phyloP scores from a whole-genome alignment of 805 yeast species.

The Blastobotrys terrestris region DNA sequence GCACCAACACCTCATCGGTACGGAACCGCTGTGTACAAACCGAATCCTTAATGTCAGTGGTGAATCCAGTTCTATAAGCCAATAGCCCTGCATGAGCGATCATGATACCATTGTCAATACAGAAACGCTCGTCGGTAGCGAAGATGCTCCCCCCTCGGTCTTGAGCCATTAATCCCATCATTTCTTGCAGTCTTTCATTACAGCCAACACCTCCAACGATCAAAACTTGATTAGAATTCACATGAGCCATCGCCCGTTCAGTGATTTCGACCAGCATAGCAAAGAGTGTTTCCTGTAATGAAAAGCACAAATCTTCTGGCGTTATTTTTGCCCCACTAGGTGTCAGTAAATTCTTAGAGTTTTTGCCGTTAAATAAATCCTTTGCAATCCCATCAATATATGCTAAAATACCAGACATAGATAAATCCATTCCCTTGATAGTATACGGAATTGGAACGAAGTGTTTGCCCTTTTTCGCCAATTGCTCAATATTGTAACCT shows the following conservation, averaged over 20 bases:
- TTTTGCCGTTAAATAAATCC: constrained; percentile 49
- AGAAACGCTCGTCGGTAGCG: constrained; percentile 95
- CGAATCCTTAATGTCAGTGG: constrained; percentile 53
- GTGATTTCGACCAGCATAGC: constrained; percentile 98
- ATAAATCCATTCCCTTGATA: constrained; percentile 96
- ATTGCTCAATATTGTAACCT: constrained; percentile 92
- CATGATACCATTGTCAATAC: constrained; percentile 98
- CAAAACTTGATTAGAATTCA: constrained; percentile 76
- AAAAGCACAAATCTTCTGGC: constrained; percentile 83
- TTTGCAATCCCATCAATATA: constrained; percentile 75
- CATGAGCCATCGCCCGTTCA: constrained; percentile 98
- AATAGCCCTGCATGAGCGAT: constrained; percentile 96
- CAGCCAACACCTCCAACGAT: constrained; percentile 99
- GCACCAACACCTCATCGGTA: constrained; percentile 86
- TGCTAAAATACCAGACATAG: constrained; percentile 93
- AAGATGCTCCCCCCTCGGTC: constrained; percentile 85
- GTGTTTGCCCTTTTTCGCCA: constrained; percentile 60
- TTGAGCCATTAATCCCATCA: constrained; percentile 93
- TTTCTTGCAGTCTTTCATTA: constrained; percentile 81
- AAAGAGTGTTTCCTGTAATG: constrained; percentile 85
- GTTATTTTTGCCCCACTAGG: constrained; percentile 50
- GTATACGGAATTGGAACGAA: constrained; percentile 85
- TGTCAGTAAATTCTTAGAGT: constrained; percentile 14
- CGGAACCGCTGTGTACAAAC: constrained; percentile 91
- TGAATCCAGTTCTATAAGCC: constrained; percentile 74